Conservation (phyloP, 345 rosid species). For the Syzygium jambos region DNA sequence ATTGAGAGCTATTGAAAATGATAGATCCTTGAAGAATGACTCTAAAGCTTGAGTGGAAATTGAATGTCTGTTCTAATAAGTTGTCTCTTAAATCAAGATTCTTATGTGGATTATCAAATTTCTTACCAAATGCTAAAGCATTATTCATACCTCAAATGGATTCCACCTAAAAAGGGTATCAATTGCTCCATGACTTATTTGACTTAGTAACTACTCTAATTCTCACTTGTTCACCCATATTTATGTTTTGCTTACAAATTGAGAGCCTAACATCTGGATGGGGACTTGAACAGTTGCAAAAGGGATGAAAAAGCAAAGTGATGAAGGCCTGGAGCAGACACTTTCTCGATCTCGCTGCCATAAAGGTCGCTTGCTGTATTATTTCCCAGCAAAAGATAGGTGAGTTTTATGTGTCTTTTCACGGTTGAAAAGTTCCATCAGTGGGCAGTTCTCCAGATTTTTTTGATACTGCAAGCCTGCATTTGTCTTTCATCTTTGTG, state of each 20-base stretch:
- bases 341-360: conserved; percentile 71
- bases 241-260: background rate
- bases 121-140: background rate
- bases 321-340: conserved; percentile 59
- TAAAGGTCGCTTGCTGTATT: conserved; percentile 88
- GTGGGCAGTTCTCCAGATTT: background rate
- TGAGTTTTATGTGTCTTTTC: background rate
- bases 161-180: background rate
- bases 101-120: too few species aligned
- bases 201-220: background rate
- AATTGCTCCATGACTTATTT: background rate
- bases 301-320: conserved; percentile 26
- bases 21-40: background rate
- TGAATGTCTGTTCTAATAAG: background rate
- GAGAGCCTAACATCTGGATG: background rate
- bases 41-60: background rate
- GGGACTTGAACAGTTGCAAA: conserved; percentile 41
- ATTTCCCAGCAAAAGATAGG: conserved; percentile 71
- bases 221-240: background rate
- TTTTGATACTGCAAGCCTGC: background rate
- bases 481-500: background rate
- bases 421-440: background rate
- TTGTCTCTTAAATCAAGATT: background rate
- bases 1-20: background rate
- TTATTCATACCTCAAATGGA: background rate